Conservation (phyloP, 169 alveolate species). For the Cystoisospora suis region DNA sequence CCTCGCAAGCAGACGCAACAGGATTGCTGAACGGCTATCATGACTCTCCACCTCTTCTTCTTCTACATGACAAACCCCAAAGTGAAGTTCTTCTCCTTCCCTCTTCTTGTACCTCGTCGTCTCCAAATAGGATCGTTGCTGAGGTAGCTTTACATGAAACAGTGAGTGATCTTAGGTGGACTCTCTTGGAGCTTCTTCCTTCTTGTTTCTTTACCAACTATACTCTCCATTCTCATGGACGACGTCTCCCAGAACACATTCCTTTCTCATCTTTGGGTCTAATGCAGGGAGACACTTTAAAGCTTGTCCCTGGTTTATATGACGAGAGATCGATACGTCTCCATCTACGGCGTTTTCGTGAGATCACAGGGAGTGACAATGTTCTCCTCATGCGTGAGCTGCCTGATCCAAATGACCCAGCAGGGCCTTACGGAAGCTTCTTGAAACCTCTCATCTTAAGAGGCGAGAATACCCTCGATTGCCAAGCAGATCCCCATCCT, state of each 20-base stretch:
- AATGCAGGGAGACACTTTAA: not conserved
- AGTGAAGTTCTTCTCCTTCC: too few relatives aligned
- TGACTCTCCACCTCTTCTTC: too few relatives aligned
- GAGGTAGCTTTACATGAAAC: conserved; percentile 39
- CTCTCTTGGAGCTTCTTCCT: conserved; percentile 46
- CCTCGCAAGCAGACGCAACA: too few relatives aligned
- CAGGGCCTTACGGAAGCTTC: conserved; percentile 13
- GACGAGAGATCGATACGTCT: not conserved
- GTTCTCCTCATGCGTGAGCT: conserved; percentile 21
- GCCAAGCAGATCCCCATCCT: too few relatives aligned
- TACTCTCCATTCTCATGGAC: not conserved
- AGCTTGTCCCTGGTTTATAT: conserved; percentile 2
- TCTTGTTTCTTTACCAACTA: conserved; percentile 40
- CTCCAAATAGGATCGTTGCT: too few relatives aligned
- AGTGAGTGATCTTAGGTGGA: not conserved
- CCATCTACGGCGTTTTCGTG: conserved; percentile 6
- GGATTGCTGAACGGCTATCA: too few relatives aligned
- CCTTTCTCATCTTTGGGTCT: not conserved
- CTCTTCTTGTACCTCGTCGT: too few relatives aligned
- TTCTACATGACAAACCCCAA: too few relatives aligned
- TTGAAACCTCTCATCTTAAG: conserved; percentile 22
- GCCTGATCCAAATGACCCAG: conserved; percentile 40
- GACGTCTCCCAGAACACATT: not conserved
- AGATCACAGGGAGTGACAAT: not conserved
- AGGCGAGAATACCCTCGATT: too few relatives aligned